Base-by-base conservation (phyloP, 345 rosid species). In the Gynandropsis gynandra region DNA sequence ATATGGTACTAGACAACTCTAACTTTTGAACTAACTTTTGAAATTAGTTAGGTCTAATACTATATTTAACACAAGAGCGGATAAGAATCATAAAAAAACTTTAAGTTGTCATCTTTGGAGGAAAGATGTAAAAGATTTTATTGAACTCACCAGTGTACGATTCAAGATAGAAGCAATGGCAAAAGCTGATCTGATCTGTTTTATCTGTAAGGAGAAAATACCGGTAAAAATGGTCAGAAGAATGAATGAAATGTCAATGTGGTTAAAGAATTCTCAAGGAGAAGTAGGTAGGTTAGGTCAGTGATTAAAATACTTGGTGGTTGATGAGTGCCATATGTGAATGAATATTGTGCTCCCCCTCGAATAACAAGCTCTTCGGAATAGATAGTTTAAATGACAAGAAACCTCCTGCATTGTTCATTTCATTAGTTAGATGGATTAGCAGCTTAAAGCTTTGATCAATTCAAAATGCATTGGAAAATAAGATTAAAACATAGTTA, bases 171-270 rank as follows among this genome's bases (percentile, higher is more conserved):
- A 69, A 16, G 98, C 93, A 65, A 92, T 71, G 54, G 97, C 94
- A 21, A 92, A 77, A 10, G 98, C 98, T 9, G 86, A 68, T 77
- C 97, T 85, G 67, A 92, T 81, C 67, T 92, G 97, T 67, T 81
- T 87, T 27, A 85, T 79, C 98, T 92, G 81, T 43, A 68, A 18
- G 59, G 50, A 60, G 54, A 43, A 42, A 61, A 59, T 14, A 42
- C 54, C 36, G 39, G 52, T 15, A 49, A 34, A 24, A 66, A 16
- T 6, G 39, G 24, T 59, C 39, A 66, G 54, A 65, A 53, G 7
- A 40, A 24, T 20, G 34, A n/a, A 24, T 24, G 29, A 24, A 24
- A 5, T 5, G 5, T 29, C 61, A 59, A 59, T n/a, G n/a, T n/a
- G n/a, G 51, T 59, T 53, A 31, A 18, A 52, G 38, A 53, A 24